Percentiles rank a stretch among this genome's conserved stretches.
These are phyloP conservation scores for Phytophthora macrochlamydospora DNA, from an alignment of 352 stramenopile genomes.

Conservation along the genomic window DNA sequence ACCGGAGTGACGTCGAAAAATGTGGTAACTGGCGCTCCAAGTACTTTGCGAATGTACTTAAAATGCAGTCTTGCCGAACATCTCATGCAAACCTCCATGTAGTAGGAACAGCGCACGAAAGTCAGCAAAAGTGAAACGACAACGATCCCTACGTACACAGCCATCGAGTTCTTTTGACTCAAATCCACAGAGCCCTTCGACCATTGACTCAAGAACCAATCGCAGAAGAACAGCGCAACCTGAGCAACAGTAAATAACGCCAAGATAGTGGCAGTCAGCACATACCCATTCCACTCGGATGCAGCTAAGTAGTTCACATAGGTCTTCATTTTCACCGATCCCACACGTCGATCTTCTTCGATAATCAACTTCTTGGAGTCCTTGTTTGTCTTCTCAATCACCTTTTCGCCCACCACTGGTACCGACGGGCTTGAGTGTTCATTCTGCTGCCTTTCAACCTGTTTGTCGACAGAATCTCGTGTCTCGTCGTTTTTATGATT, in stretches of 20 bases:
- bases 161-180: conserved; percentile 39
- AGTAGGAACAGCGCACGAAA: conserved; percentile 47
- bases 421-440: not conserved
- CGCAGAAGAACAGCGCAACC: conserved; percentile 48
- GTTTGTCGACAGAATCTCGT: not conserved
- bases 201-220: conserved; percentile 64
- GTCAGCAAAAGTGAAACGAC: conserved; percentile 33
- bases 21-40: conserved; percentile 56
- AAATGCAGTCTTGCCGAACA: conserved; percentile 49
- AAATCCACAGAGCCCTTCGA: conserved; percentile 35
- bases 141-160: conserved; percentile 49
- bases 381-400: not conserved
- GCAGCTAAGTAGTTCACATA: conserved; percentile 58
- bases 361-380: conserved; percentile 40
- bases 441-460: not conserved
- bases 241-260: conserved; percentile 47
- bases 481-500: not conserved
- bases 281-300: conserved; percentile 50
- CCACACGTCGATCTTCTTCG: conserved; percentile 46
- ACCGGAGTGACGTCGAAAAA: conserved; percentile 77
- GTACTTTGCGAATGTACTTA: conserved; percentile 51
- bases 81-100: conserved; percentile 55
- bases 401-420: not conserved
- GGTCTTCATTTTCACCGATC: conserved; percentile 41
- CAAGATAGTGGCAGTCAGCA: conserved; percentile 33